These are phyloP conservation scores for Calocybe indica DNA, from an alignment of 768 basidiomycete genomes.

Conservation along the genomic window DNA sequence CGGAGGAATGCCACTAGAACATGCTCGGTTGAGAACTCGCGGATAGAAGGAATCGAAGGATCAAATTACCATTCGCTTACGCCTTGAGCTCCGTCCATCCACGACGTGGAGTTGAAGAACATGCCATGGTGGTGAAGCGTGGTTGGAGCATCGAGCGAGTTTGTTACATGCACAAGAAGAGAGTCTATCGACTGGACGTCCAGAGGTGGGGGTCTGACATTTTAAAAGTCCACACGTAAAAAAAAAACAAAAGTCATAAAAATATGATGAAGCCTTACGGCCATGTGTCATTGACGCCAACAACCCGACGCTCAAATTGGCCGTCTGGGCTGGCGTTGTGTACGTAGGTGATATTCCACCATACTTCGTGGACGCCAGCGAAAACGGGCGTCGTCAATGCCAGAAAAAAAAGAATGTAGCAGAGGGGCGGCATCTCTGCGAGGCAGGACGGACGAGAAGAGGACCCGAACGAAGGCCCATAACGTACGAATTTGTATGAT, in stretches of 20 bases:
- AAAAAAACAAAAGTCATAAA: neutral
- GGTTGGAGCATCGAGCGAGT: conserved; percentile 60
- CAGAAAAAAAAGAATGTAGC: conserved; percentile 24
- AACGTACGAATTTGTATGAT: neutral
- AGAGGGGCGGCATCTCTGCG: conserved; percentile 14
- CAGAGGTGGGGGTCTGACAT: conserved; percentile 71
- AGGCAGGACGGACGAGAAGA: conserved; percentile 8
- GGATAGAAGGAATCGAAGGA: neutral
- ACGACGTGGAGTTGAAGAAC: conserved; percentile 84
- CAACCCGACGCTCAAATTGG: conserved; percentile 64
- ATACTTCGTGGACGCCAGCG: conserved; percentile 66
- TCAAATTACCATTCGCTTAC: conserved; percentile 74
- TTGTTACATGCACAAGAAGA: conserved; percentile 70
- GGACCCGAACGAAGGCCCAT: conserved; percentile 4
- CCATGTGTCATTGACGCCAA: conserved; percentile 92
- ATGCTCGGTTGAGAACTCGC: neutral
- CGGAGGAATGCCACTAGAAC: conserved; percentile 66
- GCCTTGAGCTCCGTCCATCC: conserved; percentile 84
- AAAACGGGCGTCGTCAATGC: conserved; percentile 32
- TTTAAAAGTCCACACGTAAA: neutral
- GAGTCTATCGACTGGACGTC: conserved; percentile 67
- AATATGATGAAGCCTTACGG: conserved; percentile 51
- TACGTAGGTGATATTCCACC: conserved; percentile 93
- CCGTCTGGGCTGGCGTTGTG: conserved; percentile 80
- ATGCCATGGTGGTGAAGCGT: conserved; percentile 92